These are phyloP conservation scores for Toxoplasma gondii DNA, from an alignment of 169 alveolate genomes.

Conservation along the genomic window DNA sequence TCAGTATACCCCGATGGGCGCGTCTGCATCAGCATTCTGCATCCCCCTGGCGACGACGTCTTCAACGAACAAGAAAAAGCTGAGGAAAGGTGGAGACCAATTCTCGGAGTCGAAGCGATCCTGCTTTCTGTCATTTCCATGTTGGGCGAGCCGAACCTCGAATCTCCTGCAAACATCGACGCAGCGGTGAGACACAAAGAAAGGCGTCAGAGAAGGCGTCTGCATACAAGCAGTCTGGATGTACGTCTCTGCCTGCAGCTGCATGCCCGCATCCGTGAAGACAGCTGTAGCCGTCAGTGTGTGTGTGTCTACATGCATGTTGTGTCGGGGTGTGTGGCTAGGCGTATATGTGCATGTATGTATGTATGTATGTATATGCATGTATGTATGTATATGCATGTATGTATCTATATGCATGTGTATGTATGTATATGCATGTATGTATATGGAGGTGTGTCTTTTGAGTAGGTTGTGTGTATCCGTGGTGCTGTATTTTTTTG, in stretches of 20 bases:
- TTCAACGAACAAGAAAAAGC: slow-evolving; percentile 96
- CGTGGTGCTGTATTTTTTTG: neutral
- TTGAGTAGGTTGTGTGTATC: neutral
- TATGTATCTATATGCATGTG: no score
- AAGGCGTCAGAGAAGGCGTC: no score
- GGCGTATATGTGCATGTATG: no score
- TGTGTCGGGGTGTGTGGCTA: neutral
- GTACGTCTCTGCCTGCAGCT: no score
- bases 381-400: no score
- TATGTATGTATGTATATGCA: no score
- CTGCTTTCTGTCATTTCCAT: slow-evolving; percentile 94
- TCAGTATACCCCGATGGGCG: slow-evolving; percentile 90
- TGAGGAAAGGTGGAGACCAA: slow-evolving; percentile 99
- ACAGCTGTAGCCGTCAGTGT: neutral
- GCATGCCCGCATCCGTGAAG: no score
- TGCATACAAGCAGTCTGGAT: neutral
- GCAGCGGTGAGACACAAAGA: slow-evolving; percentile 66
- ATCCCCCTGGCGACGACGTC: slow-evolving; percentile 96
- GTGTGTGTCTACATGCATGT: neutral
- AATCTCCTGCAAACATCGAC: slow-evolving; percentile 91
- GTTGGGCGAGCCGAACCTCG: slow-evolving; percentile 96
- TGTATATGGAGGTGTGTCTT: neutral
- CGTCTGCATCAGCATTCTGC: slow-evolving; percentile 97
- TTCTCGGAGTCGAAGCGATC: slow-evolving; percentile 95
- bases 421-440: no score